A percentile compares a stretch with the other conserved stretches of the same genome.
phyloP scores from a whole-genome alignment of 805 yeast species.

The Naumovozyma castellii region DNA sequence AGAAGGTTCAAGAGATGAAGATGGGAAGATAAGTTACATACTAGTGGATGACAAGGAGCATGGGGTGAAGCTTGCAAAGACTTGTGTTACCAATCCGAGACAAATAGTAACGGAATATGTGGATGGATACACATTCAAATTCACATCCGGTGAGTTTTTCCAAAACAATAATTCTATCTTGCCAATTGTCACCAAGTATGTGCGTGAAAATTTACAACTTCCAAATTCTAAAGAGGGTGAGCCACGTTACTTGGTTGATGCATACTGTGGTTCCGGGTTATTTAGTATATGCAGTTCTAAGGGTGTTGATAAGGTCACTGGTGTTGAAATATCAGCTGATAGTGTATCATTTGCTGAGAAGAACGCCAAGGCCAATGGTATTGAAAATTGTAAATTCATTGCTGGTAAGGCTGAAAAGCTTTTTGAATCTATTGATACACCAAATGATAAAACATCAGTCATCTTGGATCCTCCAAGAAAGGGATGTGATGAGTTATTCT shows the following conservation, averaged over 20 bases:
- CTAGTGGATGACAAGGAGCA: conserved; percentile 25
- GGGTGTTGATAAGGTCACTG: conserved; percentile 76
- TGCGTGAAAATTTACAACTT: conserved; percentile 54
- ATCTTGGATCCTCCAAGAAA: conserved; percentile 96
- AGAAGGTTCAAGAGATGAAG: conserved; percentile 38
- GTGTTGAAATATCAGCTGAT: conserved; percentile 90
- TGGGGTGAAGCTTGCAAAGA: conserved; percentile 38
- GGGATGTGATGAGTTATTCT: conserved; percentile 85
- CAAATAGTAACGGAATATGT: conserved; percentile 72
- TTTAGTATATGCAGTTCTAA: conserved; percentile 80
- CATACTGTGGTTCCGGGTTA: conserved; percentile 93
- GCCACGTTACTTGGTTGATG: conserved; percentile 74
- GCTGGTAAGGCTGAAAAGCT: conserved; percentile 90
- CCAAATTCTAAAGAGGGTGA: conserved; percentile 34
- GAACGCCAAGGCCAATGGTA: conserved; percentile 68
- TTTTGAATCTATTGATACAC: conserved; percentile 69
- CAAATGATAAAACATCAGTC: conserved; percentile 70
- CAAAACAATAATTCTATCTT: conserved; percentile 90
- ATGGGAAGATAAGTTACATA: conserved; percentile 32
- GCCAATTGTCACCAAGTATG: conserved; percentile 75
- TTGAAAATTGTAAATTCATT: conserved; percentile 72
- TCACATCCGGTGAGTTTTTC: conserved; percentile 91
- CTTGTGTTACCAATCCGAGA: conserved; percentile 72
- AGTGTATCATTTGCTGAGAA: conserved; percentile 78
- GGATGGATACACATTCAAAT: conserved; percentile 69